These are phyloP conservation scores for Cyathus olla DNA, from an alignment of 1,284 basidiomycete genomes.

Conservation along the genomic window DNA sequence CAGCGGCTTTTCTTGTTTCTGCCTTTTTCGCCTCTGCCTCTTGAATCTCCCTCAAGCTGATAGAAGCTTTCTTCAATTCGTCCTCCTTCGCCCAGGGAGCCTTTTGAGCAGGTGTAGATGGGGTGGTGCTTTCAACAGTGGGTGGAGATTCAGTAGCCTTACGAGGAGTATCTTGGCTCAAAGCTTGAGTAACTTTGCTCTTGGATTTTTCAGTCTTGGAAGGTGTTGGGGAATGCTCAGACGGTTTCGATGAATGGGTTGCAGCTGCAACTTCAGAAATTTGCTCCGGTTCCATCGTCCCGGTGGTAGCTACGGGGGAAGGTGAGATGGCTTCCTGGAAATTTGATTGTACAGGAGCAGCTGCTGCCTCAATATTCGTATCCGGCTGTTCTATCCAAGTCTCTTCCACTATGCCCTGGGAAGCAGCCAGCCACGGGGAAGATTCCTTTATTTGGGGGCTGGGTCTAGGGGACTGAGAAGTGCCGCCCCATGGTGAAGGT, in stretches of 20 bases:
- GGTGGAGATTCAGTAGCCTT: constrained; percentile 18
- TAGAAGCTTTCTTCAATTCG: constrained; percentile 64
- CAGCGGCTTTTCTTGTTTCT: constrained; percentile 78
- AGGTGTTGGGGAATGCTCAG: constrained; percentile 9
- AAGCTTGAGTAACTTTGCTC: neutral
- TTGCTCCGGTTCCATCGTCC: constrained; percentile 56
- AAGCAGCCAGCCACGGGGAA: constrained; percentile 64
- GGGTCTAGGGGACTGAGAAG: constrained; percentile 19
- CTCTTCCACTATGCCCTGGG: constrained; percentile 54
- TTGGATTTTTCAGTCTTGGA: neutral
- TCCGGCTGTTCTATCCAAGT: constrained; percentile 63
- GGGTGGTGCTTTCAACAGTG: constrained; percentile 36
- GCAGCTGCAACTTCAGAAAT: constrained; percentile 30
- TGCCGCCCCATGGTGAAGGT: constrained; percentile 48
- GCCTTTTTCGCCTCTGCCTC: constrained; percentile 89
- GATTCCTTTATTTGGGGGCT: constrained; percentile 47
- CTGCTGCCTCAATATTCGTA: constrained; percentile 64
- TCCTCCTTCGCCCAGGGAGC: constrained; percentile 75
- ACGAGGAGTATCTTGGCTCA: neutral
- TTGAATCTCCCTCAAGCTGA: constrained; percentile 94
- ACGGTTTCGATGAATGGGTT: constrained; percentile 27
- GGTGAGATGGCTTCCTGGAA: too few relatives aligned
- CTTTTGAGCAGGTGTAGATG: constrained; percentile 52
- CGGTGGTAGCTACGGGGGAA: too few relatives aligned
- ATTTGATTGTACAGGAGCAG: too few relatives aligned